Evolutionary conservation across 805 yeast genomes (phyloP).

Genomic region (Metschnikowia corniflorae): DNA sequence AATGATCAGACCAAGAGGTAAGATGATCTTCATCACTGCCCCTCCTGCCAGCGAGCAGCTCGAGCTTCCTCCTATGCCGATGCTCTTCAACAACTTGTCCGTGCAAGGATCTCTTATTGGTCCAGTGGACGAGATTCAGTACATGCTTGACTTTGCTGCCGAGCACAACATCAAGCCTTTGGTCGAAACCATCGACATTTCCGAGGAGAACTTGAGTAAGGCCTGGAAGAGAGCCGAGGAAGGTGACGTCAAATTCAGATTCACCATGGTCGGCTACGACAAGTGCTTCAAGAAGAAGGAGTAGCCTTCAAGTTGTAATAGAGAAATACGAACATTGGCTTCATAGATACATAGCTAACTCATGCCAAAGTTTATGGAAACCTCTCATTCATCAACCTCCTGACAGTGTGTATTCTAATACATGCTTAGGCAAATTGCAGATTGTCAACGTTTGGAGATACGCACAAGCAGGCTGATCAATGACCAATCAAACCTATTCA

Average conservation of each 20-base stretch:
- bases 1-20: slow-evolving; percentile 17
- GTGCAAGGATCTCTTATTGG: slow-evolving; percentile 18
- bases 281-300: slow-evolving; percentile 17
- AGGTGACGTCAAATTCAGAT: slow-evolving; percentile 19
- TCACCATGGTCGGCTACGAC: slow-evolving; percentile 18
- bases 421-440: too few species aligned
- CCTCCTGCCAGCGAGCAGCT: slow-evolving; percentile 14
- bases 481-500: too few species aligned
- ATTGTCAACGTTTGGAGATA: too few species aligned
- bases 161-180: slow-evolving; percentile 18
- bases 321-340: too few species aligned
- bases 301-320: too few species aligned
- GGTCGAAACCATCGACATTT: slow-evolving; percentile 18
- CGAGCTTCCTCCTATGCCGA: slow-evolving; percentile 8
- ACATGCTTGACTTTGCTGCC: slow-evolving; percentile 19
- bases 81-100: slow-evolving; percentile 14
- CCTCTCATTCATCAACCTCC: too few species aligned
- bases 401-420: too few species aligned
- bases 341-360: too few species aligned
- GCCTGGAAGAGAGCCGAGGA: slow-evolving; percentile 15
- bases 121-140: slow-evolving; percentile 14
- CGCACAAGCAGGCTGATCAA: too few species aligned
- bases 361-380: too few species aligned
- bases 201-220: slow-evolving; percentile 15
- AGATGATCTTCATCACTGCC: slow-evolving; percentile 17